These are phyloP conservation scores for Aspergillus wentii DNA, from an alignment of 495 filamentous ascomycete species.

Conservation along the genomic window DNA sequence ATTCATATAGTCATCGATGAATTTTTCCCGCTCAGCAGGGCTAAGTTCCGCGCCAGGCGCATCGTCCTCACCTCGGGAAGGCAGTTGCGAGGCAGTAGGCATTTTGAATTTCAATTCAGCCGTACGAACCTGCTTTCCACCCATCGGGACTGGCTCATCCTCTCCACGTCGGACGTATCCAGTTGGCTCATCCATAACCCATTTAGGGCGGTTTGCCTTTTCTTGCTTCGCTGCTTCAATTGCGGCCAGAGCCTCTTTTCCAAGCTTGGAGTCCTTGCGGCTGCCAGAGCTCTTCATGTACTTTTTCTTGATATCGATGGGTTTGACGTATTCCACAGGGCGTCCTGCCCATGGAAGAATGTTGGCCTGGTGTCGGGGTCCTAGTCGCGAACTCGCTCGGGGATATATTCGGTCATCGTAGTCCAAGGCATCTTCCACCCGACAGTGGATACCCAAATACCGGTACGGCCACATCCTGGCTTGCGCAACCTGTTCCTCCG, in stretches of 20 bases:
- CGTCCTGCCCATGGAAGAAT: slow-evolving; percentile 79
- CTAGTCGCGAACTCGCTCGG: slow-evolving; percentile 86
- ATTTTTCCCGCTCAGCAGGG: slow-evolving; percentile 40
- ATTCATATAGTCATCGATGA: slow-evolving; percentile 70
- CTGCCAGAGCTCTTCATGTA: slow-evolving; percentile 55
- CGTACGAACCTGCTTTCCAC: slow-evolving; percentile 49
- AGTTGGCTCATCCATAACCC: slow-evolving; percentile 84
- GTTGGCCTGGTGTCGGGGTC: slow-evolving; percentile 86
- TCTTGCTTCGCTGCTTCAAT: slow-evolving; percentile 74
- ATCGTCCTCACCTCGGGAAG: slow-evolving; percentile 46
- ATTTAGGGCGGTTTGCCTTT: slow-evolving; percentile 78
- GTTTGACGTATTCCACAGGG: slow-evolving; percentile 84
- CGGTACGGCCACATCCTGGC: slow-evolving; percentile 94
- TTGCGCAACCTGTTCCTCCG: slow-evolving; percentile 84
- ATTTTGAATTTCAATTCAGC: slow-evolving; percentile 50
- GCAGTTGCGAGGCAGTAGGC: slow-evolving; percentile 42
- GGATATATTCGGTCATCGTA: slow-evolving; percentile 98
- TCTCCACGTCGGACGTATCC: slow-evolving; percentile 84
- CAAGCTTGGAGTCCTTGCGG: slow-evolving; percentile 65
- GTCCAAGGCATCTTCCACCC: slow-evolving; percentile 92
- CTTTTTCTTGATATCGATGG: slow-evolving; percentile 77
- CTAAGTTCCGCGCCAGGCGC: slow-evolving; percentile 32
- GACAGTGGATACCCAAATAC: slow-evolving; percentile 93
- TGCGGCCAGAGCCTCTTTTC: slow-evolving; percentile 73
- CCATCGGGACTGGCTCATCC: slow-evolving; percentile 50